These are phyloP conservation scores for Penicillium cinerascens DNA, from an alignment of 495 filamentous ascomycete species.

Conservation along the genomic window DNA sequence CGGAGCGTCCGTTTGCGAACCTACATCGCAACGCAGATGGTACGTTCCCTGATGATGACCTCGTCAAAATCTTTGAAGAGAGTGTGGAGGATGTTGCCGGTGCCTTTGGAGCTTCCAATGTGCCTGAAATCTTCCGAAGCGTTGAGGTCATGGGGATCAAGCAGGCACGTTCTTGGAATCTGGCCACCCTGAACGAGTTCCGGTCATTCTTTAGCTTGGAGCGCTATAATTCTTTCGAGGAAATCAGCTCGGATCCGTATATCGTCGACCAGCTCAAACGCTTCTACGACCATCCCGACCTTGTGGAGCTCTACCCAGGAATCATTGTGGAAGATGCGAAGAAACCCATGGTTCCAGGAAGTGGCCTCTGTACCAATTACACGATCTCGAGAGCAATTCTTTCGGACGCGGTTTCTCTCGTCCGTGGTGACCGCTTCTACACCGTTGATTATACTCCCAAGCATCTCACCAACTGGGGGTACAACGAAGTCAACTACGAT, in stretches of 20 bases:
- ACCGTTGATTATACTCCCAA: constrained; percentile 71
- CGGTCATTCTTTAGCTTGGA: constrained; percentile 73
- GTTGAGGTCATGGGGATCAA: constrained; percentile 85
- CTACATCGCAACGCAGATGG: constrained; percentile 59
- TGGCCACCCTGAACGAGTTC: constrained; percentile 85
- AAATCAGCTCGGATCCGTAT: constrained; percentile 77
- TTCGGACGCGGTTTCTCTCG: constrained; percentile 81
- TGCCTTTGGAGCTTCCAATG: constrained; percentile 68
- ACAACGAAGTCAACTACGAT: constrained; percentile 49
- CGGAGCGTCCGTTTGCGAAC: constrained; percentile 59
- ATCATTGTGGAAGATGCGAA: constrained; percentile 81
- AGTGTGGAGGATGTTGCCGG: constrained; percentile 58
- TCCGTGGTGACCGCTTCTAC: constrained; percentile 84
- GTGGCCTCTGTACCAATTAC: constrained; percentile 76
- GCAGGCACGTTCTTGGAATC: constrained; percentile 77
- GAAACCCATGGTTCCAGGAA: constrained; percentile 66
- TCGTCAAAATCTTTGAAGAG: constrained; percentile 63
- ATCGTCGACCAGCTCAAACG: constrained; percentile 67
- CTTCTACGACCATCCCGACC: constrained; percentile 76
- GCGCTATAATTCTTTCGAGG: constrained; percentile 73
- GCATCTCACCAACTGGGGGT: constrained; percentile 80
- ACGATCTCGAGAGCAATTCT: constrained; percentile 81
- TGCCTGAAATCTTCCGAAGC: constrained; percentile 67
- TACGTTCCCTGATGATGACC: constrained; percentile 60
- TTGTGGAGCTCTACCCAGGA: constrained; percentile 79